Evolutionary conservation across 148 eudicot species (phyloP), one percentile per base, ranked within the genome.

Genomic region (Persicaria tinctoria): DNA sequence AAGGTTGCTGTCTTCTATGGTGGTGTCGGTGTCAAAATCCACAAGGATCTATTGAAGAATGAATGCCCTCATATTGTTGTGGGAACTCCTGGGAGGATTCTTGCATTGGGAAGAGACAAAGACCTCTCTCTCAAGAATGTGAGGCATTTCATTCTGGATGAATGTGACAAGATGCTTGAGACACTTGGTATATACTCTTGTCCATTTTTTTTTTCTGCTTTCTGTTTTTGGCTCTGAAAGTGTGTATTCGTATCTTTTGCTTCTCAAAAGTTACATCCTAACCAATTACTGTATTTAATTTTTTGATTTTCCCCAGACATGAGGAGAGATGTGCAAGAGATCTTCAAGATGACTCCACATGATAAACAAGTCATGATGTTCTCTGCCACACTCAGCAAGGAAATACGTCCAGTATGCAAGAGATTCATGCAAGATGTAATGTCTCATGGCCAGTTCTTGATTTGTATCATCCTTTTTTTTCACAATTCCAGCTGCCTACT

Each of bases 291-390:
- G 3, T 46, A 46, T 70, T 47, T 47, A 8, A 49, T 8, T 2
- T 50, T 12, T 0, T 66, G 47, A 41, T 14, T 66, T 76, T 4
- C 20, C 77, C 76, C 88, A 93, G 98, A 93, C 78, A 93, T 93
- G 98, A 84, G 98, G 87, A 93, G 87, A 80, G 97, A 93, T 74
- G 97, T 93, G 77, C 97, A 93, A 80, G 97, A 89, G 77, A 93
- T 91, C 48, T 93, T 93, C 86, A 93, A 89, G 86, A 93, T 91
- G 98, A 93, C 98, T 46, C 98, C 98, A 64, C 98, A 93, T 84
- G 98, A 93, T 76, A 93, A 93, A 85, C 98, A 93, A 88, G 98
- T 93, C 70, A 93, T 93, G 98, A 93, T 91, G 98, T 93, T 93
- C 72, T 93, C 98, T 4, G 98, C 98, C 59, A 93, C 97, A 16